These are phyloP conservation scores for Taiozyma sp. DNA, from an alignment of 1,139 yeast genomes.

Conservation along the genomic window DNA sequence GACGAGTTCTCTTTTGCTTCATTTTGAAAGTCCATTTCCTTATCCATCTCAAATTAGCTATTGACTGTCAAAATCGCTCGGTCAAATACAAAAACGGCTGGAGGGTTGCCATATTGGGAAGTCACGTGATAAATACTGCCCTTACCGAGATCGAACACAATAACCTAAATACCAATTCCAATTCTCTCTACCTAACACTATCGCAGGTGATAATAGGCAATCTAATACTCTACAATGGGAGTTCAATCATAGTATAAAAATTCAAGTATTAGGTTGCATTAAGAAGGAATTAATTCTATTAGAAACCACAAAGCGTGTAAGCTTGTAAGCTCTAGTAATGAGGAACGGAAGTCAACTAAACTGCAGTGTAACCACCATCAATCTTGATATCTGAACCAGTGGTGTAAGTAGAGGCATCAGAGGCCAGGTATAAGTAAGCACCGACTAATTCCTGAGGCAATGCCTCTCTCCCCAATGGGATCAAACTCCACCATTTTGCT, in stretches of 20 bases:
- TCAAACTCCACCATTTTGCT: conserved; percentile 61
- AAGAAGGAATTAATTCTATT: background rate
- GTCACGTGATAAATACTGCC: background rate
- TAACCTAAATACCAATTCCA: no score
- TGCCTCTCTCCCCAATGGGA: conserved; percentile 82
- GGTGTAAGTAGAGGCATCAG: conserved; percentile 80
- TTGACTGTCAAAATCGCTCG: background rate
- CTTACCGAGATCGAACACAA: background rate
- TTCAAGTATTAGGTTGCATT: background rate
- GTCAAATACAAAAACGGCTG: background rate
- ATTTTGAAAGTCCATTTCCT: background rate
- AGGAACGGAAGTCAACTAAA: conserved; percentile 1
- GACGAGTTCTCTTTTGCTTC: background rate
- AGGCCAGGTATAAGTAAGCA: conserved; percentile 78
- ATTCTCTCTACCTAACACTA: no score
- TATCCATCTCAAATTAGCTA: background rate
- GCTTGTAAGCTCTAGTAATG: background rate
- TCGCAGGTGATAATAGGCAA: no score
- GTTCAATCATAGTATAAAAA: background rate
- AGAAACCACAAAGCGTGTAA: background rate
- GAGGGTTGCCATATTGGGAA: background rate
- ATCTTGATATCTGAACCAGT: conserved; percentile 79
- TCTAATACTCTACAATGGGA: no score
- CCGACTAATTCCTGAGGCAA: conserved; percentile 77
- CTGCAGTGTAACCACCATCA: conserved; percentile 70